Evolutionary conservation across 192 early-diverging fungal species (phyloP).

Genomic region (Backusella morwellensis): DNA sequence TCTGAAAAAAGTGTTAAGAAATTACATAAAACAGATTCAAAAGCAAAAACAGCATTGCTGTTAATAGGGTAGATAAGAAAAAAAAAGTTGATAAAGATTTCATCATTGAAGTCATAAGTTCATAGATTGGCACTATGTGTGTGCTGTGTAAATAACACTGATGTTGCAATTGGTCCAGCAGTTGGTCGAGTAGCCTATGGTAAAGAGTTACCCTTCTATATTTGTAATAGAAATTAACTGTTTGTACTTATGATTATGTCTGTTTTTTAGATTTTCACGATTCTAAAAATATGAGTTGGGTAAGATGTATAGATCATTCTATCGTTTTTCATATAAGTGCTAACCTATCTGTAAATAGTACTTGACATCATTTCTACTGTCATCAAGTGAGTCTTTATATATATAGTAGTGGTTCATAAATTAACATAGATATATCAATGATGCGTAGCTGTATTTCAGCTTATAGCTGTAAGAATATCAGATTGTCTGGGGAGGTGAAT

Average conservation of each 20-base stretch:
- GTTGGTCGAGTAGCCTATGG: background rate
- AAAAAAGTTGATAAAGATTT: background rate
- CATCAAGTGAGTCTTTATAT: background rate
- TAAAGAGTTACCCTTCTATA: background rate
- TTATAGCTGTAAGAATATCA: background rate
- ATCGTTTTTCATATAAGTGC: background rate
- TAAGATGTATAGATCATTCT: background rate
- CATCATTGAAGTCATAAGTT: background rate
- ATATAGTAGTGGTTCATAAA: background rate
- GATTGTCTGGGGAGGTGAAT: background rate
- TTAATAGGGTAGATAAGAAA: background rate
- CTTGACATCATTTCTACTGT: background rate
- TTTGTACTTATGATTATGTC: background rate
- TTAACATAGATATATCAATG: background rate
- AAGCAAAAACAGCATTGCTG: background rate
- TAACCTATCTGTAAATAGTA: background rate
- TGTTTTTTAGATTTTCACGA: background rate
- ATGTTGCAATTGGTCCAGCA: background rate
- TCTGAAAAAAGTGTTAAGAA: background rate
- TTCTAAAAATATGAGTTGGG: constrained; percentile 8
- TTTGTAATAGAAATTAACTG: background rate
- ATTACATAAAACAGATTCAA: background rate
- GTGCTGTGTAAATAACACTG: background rate
- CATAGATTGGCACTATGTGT: background rate
- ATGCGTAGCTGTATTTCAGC: background rate